These are phyloP conservation scores for Phialophora chinensis DNA, from an alignment of 2,329 filamentous ascomycete species.

Conservation along the genomic window DNA sequence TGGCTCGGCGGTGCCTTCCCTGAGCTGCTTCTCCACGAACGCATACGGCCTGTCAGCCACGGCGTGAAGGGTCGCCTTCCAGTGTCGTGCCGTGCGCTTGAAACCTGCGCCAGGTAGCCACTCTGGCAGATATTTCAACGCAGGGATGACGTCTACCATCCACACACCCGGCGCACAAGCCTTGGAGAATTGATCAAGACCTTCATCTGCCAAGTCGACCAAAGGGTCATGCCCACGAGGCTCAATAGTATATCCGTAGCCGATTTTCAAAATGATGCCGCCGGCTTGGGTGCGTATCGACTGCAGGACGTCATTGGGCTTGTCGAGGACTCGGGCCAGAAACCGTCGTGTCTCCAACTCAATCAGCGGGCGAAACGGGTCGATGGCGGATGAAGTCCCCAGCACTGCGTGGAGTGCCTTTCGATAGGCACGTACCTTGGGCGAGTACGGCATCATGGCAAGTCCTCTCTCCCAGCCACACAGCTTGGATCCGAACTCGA, in stretches of 20 bases:
- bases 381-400: slow-evolving; percentile 49
- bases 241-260: slow-evolving; percentile 55
- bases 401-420: slow-evolving; percentile 55
- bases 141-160: slow-evolving; percentile 56
- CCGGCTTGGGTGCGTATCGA: slow-evolving; percentile 53
- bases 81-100: slow-evolving; percentile 50
- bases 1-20: slow-evolving; percentile 40
- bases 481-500: slow-evolving; percentile 48
- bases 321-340: slow-evolving; percentile 50
- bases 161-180: slow-evolving; percentile 52
- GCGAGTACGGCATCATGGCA: slow-evolving; percentile 46
- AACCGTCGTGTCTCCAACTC: slow-evolving; percentile 55
- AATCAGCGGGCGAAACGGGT: slow-evolving; percentile 45
- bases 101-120: slow-evolving; percentile 56
- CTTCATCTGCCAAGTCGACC: slow-evolving; percentile 50
- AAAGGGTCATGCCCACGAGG: slow-evolving; percentile 50
- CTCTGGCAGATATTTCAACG: slow-evolving; percentile 50
- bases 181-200: slow-evolving; percentile 50
- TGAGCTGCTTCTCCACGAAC: slow-evolving; percentile 53
- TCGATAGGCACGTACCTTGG: slow-evolving; percentile 50
- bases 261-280: slow-evolving; percentile 52
- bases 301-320: slow-evolving; percentile 47
- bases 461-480: slow-evolving; percentile 51
- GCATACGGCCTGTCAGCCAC: slow-evolving; percentile 50
- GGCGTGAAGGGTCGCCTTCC: slow-evolving; percentile 43